A percentile compares a stretch with the other conserved stretches of the same genome.
Conservation (phyloP, 2,329 filamentous ascomycete species). For the Monilinia aucupariae region DNA sequence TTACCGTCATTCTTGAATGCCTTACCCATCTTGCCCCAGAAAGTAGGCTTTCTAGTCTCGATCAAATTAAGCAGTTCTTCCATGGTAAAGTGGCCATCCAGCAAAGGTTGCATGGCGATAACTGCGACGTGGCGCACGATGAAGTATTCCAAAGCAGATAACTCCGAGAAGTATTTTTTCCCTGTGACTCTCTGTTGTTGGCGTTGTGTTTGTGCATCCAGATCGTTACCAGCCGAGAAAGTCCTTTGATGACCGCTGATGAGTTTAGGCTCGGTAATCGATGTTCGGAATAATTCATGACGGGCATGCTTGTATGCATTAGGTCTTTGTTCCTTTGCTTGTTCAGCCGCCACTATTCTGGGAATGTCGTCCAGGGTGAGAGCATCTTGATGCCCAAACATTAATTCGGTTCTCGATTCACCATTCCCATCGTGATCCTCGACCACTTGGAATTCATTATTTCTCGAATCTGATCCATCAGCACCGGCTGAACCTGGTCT, state of each 20-base stretch:
- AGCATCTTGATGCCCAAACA: slow-evolving; percentile 85
- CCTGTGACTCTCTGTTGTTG: slow-evolving; percentile 44
- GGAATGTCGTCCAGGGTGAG: slow-evolving; percentile 95
- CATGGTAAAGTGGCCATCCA: slow-evolving; percentile 86
- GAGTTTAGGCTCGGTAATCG: slow-evolving; percentile 56
- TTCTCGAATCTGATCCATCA: slow-evolving; percentile 48
- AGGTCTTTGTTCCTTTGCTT: slow-evolving; percentile 83
- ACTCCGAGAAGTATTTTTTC: slow-evolving; percentile 90
- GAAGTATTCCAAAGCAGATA: slow-evolving; percentile 93
- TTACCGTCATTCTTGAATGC: slow-evolving; percentile 80
- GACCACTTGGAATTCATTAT: slow-evolving; percentile 67
- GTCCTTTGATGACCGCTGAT: slow-evolving; percentile 65
- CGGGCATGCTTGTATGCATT: slow-evolving; percentile 73
- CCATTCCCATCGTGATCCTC: slow-evolving; percentile 69
- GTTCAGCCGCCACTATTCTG: slow-evolving; percentile 89
- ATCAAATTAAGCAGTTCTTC: slow-evolving; percentile 91
- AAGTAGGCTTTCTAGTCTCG: slow-evolving; percentile 85
- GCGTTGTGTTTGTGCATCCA: slow-evolving; percentile 41
- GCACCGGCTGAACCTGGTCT: slow-evolving; percentile 68
- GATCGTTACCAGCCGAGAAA: slow-evolving; percentile 52
- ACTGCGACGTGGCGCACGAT: slow-evolving; percentile 95
- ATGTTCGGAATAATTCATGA: slow-evolving; percentile 57
- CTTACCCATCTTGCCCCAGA: slow-evolving; percentile 98
- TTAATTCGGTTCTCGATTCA: slow-evolving; percentile 68
- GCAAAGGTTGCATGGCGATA: slow-evolving; percentile 85